Base-by-base conservation (phyloP, 228 moss, liverwort and hornwort genomes). In the Sphagnum fallax region DNA sequence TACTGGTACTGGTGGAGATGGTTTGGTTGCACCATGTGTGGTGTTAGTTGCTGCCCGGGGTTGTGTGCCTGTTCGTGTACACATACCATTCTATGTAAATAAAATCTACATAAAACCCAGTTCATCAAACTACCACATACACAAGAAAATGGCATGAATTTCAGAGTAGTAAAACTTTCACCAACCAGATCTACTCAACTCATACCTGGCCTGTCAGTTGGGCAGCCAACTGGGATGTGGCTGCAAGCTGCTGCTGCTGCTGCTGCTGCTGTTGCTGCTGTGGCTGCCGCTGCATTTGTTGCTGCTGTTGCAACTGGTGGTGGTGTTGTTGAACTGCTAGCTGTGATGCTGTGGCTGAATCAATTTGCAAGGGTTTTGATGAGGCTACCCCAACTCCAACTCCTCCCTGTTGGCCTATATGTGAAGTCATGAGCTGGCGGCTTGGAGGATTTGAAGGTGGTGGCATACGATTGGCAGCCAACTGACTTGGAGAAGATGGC, bases 401-500 rank as follows among this genome's bases (percentile, higher is more conserved):
- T 6, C 78, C 82, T 73, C 78, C 82, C 61, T 83, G 85, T 67
- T 94, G 94, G 52, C 90, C 98, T 69, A 98, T 74, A 75, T 93
- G 91, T 61, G 76, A 78, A 51, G 81, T 79, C 81, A 94, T 77
- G 6, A 89, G 82, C 75, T 92, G 97, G 71, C 92, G 87, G 69
- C 81, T 85, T 14, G 86, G 85, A 66, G 90, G 75, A 78, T 93
- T 93, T 47, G 90, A 83, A 67, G 98, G 98, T n/a, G 98, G 98
- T 15, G 98, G 98, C 98, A 98, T 98, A 16, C 98, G 98, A 53
- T 78, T 91, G 60, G 92, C 88, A 72, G 97, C 93, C 77, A 90
- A 74, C 67, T 92, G 85, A 73, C 83, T 92, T 52, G 98, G 98
- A 67, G 98, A 92, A 57, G 92, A 90, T 51, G 98, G 98, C 73